Percentiles rank a stretch among this genome's conserved stretches.
Evolutionary conservation across 2,329 filamentous ascomycete species (phyloP).

Genomic region (Cladosporium austrohemisphaericum): DNA sequence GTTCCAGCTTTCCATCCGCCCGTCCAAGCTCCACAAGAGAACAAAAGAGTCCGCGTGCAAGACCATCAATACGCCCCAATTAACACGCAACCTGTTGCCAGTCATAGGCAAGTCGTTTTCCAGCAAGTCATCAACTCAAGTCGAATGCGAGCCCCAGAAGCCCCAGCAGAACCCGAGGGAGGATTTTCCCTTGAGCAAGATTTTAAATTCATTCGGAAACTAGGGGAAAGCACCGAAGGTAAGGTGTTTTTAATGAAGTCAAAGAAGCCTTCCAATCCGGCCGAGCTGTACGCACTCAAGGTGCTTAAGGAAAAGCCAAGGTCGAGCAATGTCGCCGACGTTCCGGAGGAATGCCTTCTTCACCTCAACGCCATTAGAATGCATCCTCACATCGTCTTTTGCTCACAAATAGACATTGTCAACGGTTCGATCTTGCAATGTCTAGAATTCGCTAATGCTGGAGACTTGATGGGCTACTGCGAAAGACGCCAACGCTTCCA

Average conservation of each 20-base stretch:
- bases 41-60: no score
- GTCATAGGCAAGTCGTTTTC: no score
- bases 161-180: no score
- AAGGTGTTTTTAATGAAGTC: background rate
- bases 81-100: no score
- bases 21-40: no score
- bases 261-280: background rate
- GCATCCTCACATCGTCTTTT: conserved; percentile 4
- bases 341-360: background rate
- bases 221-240: conserved; percentile 2
- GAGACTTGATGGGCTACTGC: conserved; percentile 21
- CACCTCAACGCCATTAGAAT: background rate
- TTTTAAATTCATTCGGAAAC: background rate
- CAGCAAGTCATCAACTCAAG: no score
- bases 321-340: background rate
- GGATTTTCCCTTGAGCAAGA: background rate
- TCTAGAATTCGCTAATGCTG: conserved; percentile 21
- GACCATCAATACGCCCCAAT: no score
- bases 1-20: no score
- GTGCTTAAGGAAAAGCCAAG: background rate
- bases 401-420: conserved; percentile 4
- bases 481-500: background rate
- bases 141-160: no score
- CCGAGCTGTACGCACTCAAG: background rate
- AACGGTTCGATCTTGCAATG: background rate